Conservation (phyloP, 345 rosid species). For the Hevea brasiliensis region DNA sequence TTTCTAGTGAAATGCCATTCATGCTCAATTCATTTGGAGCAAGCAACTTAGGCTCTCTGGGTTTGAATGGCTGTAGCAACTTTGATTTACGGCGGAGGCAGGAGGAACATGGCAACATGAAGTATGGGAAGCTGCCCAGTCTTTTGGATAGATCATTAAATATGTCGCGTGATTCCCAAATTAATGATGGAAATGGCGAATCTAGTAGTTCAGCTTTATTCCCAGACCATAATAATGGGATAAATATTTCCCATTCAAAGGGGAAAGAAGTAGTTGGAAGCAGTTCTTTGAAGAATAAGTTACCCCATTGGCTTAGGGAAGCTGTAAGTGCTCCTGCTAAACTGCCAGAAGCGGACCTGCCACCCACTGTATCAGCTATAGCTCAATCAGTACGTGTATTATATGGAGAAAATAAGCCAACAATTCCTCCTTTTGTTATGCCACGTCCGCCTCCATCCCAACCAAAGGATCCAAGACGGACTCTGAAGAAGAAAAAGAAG, state of each 20-base stretch:
- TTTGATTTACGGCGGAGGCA: slow-evolving; percentile 45
- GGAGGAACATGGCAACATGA: slow-evolving; percentile 47
- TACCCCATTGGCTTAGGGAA: slow-evolving; percentile 97
- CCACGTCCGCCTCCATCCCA: slow-evolving; percentile 83
- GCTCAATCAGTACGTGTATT: slow-evolving; percentile 87
- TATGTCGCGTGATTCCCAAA: slow-evolving; percentile 44
- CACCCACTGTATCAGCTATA: slow-evolving; percentile 89
- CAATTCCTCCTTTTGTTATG: slow-evolving; percentile 92
- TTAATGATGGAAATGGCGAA: slow-evolving; percentile 52
- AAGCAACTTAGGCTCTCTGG: slow-evolving; percentile 53
- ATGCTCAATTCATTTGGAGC: slow-evolving; percentile 68
- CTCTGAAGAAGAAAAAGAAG: slow-evolving; percentile 74
- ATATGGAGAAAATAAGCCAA: slow-evolving; percentile 74
- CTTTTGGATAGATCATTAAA: slow-evolving; percentile 63
- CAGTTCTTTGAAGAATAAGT: slow-evolving; percentile 64
- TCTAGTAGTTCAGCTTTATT: slow-evolving; percentile 41
- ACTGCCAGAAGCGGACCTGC: slow-evolving; percentile 62
- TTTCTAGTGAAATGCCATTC: slow-evolving; percentile 62
- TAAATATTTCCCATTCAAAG: slow-evolving; percentile 46
- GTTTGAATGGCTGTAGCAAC: slow-evolving; percentile 47
- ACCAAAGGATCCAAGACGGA: slow-evolving; percentile 86
- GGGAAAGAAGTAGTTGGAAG: slow-evolving; percentile 70
- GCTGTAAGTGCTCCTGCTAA: slow-evolving; percentile 76
- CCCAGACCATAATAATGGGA: slow-evolving; percentile 39
- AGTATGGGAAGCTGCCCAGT: slow-evolving; percentile 61